phyloP scores from a whole-genome alignment of 768 basidiomycete species.

The Suillus brevipes region DNA sequence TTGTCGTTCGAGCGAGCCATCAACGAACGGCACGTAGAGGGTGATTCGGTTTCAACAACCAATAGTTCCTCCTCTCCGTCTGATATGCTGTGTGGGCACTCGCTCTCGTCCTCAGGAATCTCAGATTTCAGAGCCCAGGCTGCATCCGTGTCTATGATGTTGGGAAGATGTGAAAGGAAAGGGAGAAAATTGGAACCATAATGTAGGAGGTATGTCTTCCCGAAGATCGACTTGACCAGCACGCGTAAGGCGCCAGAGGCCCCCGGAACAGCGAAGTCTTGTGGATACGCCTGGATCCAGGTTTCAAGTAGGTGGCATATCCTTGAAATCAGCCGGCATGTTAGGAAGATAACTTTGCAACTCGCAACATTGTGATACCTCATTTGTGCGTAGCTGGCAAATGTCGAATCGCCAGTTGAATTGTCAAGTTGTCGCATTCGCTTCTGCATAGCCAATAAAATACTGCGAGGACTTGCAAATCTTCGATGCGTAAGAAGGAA shows the following conservation, averaged over 20 bases:
- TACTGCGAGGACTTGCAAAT: slow-evolving; percentile 75
- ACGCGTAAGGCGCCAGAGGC: slow-evolving; percentile 72
- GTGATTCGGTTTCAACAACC: slow-evolving; percentile 32
- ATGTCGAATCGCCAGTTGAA: slow-evolving; percentile 76
- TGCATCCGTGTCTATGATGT: slow-evolving; percentile 64
- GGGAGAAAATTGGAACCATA: slow-evolving; percentile 83
- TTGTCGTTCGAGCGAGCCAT: slow-evolving; percentile 22
- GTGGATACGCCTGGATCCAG: slow-evolving; percentile 76
- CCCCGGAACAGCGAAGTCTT: slow-evolving; percentile 78
- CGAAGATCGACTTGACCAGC: slow-evolving; percentile 74
- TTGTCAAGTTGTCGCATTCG: slow-evolving; percentile 77
- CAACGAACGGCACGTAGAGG: slow-evolving; percentile 26
- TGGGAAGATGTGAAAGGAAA: slow-evolving; percentile 69
- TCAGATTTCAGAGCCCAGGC: slow-evolving; percentile 73
- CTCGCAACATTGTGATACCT: slow-evolving; percentile 44
- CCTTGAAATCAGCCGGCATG: slow-evolving; percentile 37
- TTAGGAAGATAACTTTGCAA: slow-evolving; percentile 9
- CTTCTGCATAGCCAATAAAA: slow-evolving; percentile 84
- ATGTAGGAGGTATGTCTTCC: slow-evolving; percentile 79
- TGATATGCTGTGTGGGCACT: slow-evolving; percentile 54
- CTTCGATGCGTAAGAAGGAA: slow-evolving; percentile 84
- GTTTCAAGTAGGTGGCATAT: slow-evolving; percentile 77
- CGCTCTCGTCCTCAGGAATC: slow-evolving; percentile 56
- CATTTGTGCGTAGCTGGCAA: slow-evolving; percentile 88
- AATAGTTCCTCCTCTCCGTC: slow-evolving; percentile 52